Conservation (phyloP, 495 filamentous ascomycete species). For the Trichoderma virens region DNA sequence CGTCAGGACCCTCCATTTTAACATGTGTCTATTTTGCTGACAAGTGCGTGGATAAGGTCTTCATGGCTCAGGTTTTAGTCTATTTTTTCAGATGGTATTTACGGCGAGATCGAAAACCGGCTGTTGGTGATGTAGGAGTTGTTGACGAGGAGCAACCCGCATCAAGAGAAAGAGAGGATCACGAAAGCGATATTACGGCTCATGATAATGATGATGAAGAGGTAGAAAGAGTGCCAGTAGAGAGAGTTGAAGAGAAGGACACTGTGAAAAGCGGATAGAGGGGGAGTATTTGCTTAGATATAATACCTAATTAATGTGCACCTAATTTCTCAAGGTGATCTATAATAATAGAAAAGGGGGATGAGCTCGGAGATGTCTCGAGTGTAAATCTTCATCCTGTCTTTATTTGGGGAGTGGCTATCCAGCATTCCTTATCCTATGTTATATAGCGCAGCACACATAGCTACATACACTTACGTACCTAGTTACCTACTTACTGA, state of each 20-base stretch:
- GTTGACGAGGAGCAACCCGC: slow-evolving; percentile 11
- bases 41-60: slow-evolving; percentile 22
- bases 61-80: slow-evolving; percentile 47
- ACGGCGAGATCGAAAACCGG: slow-evolving; percentile 22
- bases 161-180: not conserved
- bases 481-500: too few species aligned
- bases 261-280: not conserved
- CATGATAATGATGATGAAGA: not conserved
- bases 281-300: too few species aligned
- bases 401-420: too few species aligned
- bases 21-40: not conserved
- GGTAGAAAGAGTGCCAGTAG: not conserved
- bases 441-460: too few species aligned
- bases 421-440: too few species aligned
- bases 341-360: too few species aligned
- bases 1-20: not conserved
- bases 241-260: not conserved
- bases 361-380: too few species aligned
- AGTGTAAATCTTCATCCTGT: too few species aligned
- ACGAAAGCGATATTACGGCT: not conserved
- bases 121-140: not conserved
- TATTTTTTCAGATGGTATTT: slow-evolving; percentile 44
- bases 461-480: too few species aligned
- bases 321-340: too few species aligned
- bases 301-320: too few species aligned